Evolutionary conservation across 2,329 filamentous ascomycete genomes (phyloP).

Genomic region (Colletotrichum brevisporum): DNA sequence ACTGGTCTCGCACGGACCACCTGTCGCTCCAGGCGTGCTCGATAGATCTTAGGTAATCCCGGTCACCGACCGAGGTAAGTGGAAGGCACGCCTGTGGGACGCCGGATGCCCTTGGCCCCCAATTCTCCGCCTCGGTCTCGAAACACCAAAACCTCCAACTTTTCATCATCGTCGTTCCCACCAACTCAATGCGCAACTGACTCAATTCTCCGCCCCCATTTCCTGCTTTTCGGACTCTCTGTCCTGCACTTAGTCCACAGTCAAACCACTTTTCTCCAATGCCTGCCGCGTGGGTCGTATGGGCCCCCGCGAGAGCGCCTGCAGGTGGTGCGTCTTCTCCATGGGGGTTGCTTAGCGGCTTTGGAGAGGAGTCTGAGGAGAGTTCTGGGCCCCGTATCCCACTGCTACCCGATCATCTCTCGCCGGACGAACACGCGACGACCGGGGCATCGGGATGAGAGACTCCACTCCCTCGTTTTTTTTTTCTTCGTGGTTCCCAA

Average conservation of each 20-base stretch:
- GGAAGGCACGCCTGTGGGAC: background rate
- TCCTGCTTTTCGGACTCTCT: background rate
- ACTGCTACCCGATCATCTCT: conserved; percentile 10
- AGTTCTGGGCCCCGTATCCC: conserved; percentile 22
- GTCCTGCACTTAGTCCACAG: background rate
- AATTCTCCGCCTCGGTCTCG: conserved; percentile 32
- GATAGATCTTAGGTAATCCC: too few species aligned
- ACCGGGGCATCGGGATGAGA: conserved; percentile 25
- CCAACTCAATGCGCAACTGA: conserved; percentile 27
- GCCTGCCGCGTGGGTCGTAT: conserved; percentile 32
- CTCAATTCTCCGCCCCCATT: conserved; percentile 34
- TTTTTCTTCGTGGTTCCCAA: background rate
- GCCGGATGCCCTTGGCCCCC: background rate
- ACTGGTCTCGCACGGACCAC: background rate
- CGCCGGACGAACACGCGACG: conserved; percentile 32
- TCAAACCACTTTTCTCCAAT: conserved; percentile 14
- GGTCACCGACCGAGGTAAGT: too few species aligned
- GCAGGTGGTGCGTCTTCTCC: conserved; percentile 30
- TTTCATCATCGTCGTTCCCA: background rate
- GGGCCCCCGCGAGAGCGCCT: conserved; percentile 30
- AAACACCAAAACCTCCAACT: background rate
- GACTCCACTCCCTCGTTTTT: conserved; percentile 28
- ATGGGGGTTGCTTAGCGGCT: conserved; percentile 25
- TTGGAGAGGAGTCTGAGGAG: conserved; percentile 3
- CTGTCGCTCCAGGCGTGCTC: background rate